phyloP scores from a whole-genome alignment of 495 filamentous ascomycete species.

The Talaromyces wortmannii region DNA sequence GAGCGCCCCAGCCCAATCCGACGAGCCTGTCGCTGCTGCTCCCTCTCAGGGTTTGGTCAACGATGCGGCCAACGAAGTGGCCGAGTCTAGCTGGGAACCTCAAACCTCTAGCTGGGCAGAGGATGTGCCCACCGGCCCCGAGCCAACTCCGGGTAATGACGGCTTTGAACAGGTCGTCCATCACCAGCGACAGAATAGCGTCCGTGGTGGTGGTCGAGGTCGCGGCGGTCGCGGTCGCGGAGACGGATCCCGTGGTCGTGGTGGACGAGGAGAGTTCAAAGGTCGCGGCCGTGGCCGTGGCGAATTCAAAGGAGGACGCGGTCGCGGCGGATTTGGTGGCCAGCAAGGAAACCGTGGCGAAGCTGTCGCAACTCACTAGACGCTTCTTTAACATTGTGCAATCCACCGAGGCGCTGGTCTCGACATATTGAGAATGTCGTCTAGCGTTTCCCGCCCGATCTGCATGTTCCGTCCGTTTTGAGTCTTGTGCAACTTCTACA shows the following conservation, averaged over 20 bases:
- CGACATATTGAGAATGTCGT: not conserved
- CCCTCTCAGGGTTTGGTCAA: slow-evolving; percentile 50
- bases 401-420: not conserved
- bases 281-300: slow-evolving; percentile 44
- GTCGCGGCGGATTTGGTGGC: slow-evolving; percentile 34
- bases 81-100: slow-evolving; percentile 62
- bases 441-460: not conserved
- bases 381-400: slow-evolving; percentile 5
- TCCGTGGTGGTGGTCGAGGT: slow-evolving; percentile 44
- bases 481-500: not conserved
- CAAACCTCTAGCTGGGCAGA: slow-evolving; percentile 57
- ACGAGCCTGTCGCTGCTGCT: slow-evolving; percentile 23
- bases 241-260: slow-evolving; percentile 50
- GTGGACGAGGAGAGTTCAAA: slow-evolving; percentile 39
- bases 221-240: slow-evolving; percentile 43
- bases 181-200: slow-evolving; percentile 39
- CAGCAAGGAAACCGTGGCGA: slow-evolving; percentile 13
- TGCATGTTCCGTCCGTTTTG: not conserved
- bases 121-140: slow-evolving; percentile 34
- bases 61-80: slow-evolving; percentile 59
- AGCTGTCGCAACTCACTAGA: slow-evolving; percentile 8
- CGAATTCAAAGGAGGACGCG: slow-evolving; percentile 20
- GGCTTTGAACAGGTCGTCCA: slow-evolving; percentile 67
- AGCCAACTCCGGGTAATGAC: slow-evolving; percentile 39
- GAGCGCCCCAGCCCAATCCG: slow-evolving; percentile 6